Percentiles rank a stretch among this genome's conserved stretches.
These are phyloP conservation scores for Aspergillus alliaceus DNA, from an alignment of 2,329 filamentous ascomycete species.

Conservation along the genomic window DNA sequence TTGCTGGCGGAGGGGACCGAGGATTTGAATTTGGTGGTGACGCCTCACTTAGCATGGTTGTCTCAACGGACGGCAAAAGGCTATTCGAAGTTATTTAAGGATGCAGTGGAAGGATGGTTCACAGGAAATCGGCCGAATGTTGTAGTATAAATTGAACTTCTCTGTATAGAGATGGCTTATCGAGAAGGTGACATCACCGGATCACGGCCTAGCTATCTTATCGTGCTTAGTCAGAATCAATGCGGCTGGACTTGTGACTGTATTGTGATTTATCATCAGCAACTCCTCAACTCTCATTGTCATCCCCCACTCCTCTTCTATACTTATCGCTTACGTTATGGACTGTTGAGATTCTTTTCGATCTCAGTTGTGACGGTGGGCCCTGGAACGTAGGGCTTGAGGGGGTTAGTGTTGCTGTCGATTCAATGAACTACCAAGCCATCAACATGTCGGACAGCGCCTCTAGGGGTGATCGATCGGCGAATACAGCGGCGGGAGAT, in stretches of 20 bases:
- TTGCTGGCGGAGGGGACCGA: constrained; percentile 46
- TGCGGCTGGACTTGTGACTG: neutral
- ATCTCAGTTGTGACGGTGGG: neutral
- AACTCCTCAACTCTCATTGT: constrained; percentile 1
- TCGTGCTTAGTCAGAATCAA: too few relatives aligned
- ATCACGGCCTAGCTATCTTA: neutral
- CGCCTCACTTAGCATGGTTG: constrained; percentile 57
- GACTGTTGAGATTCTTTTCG: neutral
- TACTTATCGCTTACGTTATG: neutral
- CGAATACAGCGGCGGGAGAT: constrained; percentile 4
- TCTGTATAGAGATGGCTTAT: too few relatives aligned
- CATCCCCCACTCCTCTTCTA: neutral
- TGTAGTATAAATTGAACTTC: neutral
- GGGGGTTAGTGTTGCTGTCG: neutral
- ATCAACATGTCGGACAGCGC: constrained; percentile 33
- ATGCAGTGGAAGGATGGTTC: constrained; percentile 50
- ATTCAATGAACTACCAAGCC: constrained; percentile 38
- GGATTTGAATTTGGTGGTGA: constrained; percentile 52
- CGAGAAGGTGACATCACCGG: neutral
- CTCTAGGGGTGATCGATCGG: constrained; percentile 12
- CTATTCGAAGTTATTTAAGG: constrained; percentile 44
- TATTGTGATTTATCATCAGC: neutral
- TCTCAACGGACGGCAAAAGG: constrained; percentile 50
- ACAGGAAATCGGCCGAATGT: constrained; percentile 24
- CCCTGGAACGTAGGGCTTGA: constrained; percentile 1